Conservation (phyloP, 2,329 filamentous ascomycete genomes). For the Pezicula rhizophila region DNA sequence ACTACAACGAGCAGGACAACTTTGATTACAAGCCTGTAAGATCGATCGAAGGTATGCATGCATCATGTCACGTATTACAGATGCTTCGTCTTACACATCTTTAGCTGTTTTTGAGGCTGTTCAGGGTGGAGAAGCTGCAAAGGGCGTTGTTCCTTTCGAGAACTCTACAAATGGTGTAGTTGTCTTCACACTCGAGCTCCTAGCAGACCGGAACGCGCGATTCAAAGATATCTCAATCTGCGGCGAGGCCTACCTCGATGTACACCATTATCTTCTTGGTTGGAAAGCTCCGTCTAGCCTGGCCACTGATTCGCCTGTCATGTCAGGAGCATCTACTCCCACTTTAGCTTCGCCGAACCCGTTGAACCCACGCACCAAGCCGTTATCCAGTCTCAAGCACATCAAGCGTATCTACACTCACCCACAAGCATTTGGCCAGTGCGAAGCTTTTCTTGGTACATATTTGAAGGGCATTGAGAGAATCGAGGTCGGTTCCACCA, state of each 20-base stretch:
- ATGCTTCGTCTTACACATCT: neutral
- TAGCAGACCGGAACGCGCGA: conserved; percentile 64
- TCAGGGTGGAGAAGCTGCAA: conserved; percentile 55
- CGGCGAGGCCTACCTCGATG: conserved; percentile 78
- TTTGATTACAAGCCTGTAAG: conserved; percentile 34
- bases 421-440: conserved; percentile 93
- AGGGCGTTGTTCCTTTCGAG: conserved; percentile 88
- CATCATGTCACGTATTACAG: neutral
- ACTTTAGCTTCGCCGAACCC: conserved; percentile 40
- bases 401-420: conserved; percentile 82
- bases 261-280: conserved; percentile 82
- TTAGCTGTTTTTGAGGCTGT: conserved; percentile 75
- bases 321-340: conserved; percentile 44
- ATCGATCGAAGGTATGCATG: conserved; percentile 36
- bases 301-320: conserved; percentile 20
- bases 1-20: conserved; percentile 35
- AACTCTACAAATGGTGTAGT: conserved; percentile 95
- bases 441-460: conserved; percentile 64
- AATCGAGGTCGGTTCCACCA: conserved; percentile 80
- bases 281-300: conserved; percentile 18
- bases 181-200: conserved; percentile 80
- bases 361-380: conserved; percentile 39
- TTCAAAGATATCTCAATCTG: conserved; percentile 70
- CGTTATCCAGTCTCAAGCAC: conserved; percentile 47
- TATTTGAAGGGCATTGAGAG: conserved; percentile 70